These are phyloP conservation scores for Brettanomyces sp. DNA, from an alignment of 805 yeast genomes.

Conservation along the genomic window DNA sequence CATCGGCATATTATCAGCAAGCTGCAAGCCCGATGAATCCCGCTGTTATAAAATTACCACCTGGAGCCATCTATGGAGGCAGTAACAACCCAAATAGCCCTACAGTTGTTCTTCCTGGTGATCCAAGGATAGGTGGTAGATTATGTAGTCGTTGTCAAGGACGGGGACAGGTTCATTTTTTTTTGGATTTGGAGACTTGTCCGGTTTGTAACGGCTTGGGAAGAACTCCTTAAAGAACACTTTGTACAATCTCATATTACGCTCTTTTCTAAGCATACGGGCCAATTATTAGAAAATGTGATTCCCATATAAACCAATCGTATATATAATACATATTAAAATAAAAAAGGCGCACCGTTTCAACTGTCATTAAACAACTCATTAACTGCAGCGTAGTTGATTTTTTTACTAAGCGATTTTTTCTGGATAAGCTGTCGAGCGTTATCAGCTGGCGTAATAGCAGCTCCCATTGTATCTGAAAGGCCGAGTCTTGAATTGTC, in stretches of 20 bases:
- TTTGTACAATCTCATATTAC: not conserved
- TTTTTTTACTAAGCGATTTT: constrained; percentile 75
- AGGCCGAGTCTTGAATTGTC: constrained; percentile 21
- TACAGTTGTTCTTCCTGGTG: constrained; percentile 59
- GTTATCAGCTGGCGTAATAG: constrained; percentile 63
- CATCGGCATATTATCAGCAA: not conserved
- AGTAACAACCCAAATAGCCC: constrained; percentile 14
- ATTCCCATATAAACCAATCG: no score
- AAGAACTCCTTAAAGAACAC: constrained; percentile 26
- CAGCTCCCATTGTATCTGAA: constrained; percentile 37
- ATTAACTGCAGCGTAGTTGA: constrained; percentile 78
- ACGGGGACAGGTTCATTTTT: constrained; percentile 42
- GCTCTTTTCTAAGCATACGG: no score
- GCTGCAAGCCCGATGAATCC: constrained; percentile 12
- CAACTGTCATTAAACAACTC: constrained; percentile 30
- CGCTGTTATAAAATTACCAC: constrained; percentile 18
- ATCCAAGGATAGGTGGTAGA: constrained; percentile 65
- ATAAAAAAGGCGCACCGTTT: not conserved
- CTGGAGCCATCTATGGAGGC: constrained; percentile 10
- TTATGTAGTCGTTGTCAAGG: constrained; percentile 71
- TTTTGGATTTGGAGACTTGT: constrained; percentile 56
- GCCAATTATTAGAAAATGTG: no score
- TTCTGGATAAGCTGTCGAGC: constrained; percentile 70
- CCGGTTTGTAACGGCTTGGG: constrained; percentile 63
- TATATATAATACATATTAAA: no score